Percentiles rank a stretch among this genome's conserved stretches.
Conservation (phyloP, 805 yeast genomes). For the Saccharomycopsis fibuligera region DNA sequence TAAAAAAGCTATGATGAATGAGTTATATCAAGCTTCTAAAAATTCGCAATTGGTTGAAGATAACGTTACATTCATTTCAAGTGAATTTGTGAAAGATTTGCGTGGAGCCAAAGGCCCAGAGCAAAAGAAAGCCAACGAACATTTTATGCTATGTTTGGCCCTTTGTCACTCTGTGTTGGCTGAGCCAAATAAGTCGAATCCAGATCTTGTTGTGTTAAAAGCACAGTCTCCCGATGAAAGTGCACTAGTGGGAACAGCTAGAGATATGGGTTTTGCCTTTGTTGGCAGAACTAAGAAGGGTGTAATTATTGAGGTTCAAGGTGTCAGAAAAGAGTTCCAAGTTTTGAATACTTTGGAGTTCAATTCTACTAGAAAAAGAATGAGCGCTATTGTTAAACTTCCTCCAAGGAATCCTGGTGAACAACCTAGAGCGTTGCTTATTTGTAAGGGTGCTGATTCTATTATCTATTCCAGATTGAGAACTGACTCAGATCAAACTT, state of each 20-base stretch:
- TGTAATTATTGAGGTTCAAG: conserved; percentile 60
- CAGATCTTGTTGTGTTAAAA: conserved; percentile 49
- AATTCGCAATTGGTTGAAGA: conserved; percentile 43
- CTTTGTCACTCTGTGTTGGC: conserved; percentile 74
- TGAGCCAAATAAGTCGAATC: conserved; percentile 57
- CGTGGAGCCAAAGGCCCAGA: conserved; percentile 41
- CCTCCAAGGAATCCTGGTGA: conserved; percentile 42
- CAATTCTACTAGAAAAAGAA: conserved; percentile 80
- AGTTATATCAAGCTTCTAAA: conserved; percentile 33
- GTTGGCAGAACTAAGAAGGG: conserved; percentile 63
- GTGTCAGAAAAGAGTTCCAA: conserved; percentile 63
- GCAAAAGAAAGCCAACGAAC: conserved; percentile 58
- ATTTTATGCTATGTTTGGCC: conserved; percentile 71
- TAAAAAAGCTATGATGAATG: conserved; percentile 49
- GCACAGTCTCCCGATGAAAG: conserved; percentile 89
- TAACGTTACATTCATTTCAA: conserved; percentile 65
- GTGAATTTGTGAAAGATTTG: conserved; percentile 58
- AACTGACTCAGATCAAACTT: conserved; percentile 37
- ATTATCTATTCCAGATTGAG: conserved; percentile 63
- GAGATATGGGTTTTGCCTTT: conserved; percentile 69
- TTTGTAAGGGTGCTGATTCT: conserved; percentile 85
- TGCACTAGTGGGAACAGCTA: conserved; percentile 75
- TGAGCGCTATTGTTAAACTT: conserved; percentile 74
- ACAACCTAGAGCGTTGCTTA: conserved; percentile 54
- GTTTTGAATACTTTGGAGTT: conserved; percentile 67